A percentile compares a stretch with the other conserved stretches of the same genome.
Conservation (phyloP, 352 stramenopile genomes). For the Phytophthora vignae region DNA sequence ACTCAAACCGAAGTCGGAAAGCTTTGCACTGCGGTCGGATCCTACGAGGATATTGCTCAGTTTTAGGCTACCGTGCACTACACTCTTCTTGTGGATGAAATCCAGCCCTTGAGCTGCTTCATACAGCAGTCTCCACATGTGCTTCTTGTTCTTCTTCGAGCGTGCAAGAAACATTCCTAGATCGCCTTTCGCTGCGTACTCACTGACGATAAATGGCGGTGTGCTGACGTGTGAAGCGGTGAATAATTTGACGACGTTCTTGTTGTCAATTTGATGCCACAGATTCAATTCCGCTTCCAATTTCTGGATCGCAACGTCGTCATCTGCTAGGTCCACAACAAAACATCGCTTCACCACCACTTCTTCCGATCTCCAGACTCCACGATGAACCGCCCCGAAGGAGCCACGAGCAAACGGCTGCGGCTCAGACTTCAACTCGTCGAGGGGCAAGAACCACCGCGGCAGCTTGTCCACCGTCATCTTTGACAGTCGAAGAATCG, state of each 20-base stretch:
- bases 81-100: neutral
- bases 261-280: neutral
- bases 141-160: neutral
- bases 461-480: neutral
- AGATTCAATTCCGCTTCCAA: neutral
- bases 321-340: neutral
- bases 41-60: neutral
- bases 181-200: neutral
- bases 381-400: conserved; percentile 27
- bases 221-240: neutral
- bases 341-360: conserved; percentile 31
- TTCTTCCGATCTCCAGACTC: conserved; percentile 13
- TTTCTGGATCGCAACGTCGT: neutral
- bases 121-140: neutral
- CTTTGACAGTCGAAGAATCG: neutral
- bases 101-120: neutral
- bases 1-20: neutral
- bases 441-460: conserved; percentile 15
- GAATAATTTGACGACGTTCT: neutral
- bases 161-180: neutral
- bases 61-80: neutral
- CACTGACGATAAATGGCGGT: neutral
- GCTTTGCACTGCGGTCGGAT: neutral
- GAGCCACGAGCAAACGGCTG: conserved; percentile 25
- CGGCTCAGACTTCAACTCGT: conserved; percentile 17